Evolutionary conservation across 345 rosid species (phyloP).

Genomic region (Gossypium anomalum): DNA sequence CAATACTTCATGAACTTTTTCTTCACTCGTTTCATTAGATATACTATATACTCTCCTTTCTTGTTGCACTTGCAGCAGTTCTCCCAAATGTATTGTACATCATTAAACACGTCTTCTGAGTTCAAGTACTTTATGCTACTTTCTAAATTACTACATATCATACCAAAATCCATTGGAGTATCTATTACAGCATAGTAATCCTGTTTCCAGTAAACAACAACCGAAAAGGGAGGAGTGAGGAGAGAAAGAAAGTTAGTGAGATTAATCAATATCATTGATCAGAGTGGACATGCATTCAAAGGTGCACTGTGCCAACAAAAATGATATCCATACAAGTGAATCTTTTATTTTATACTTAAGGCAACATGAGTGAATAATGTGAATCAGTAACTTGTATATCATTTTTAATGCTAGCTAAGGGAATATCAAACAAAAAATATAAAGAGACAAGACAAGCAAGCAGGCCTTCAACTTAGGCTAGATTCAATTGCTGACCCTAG

Average conservation of each 20-base stretch:
- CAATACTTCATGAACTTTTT: conserved; percentile 62
- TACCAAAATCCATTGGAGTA: conserved; percentile 64
- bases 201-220: conserved; percentile 26
- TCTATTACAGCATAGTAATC: conserved; percentile 49
- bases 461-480: not conserved
- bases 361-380: not conserved
- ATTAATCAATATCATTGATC: not conserved
- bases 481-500: not conserved
- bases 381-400: not conserved
- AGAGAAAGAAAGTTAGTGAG: not conserved
- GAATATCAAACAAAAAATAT: not conserved
- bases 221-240: not conserved
- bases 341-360: not conserved
- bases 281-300: not conserved
- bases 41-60: conserved; percentile 60
- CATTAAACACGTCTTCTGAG: conserved; percentile 48
- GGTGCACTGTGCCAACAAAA: not conserved
- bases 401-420: not conserved
- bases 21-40: conserved; percentile 56
- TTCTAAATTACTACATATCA: conserved; percentile 48
- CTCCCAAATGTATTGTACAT: conserved; percentile 53
- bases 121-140: conserved; percentile 42
- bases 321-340: too few relatives aligned
- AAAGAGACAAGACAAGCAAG: not conserved
- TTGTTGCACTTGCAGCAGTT: conserved; percentile 50